phyloP scores from a whole-genome alignment of 1,139 yeast species.

The Candida labiduridarum region DNA sequence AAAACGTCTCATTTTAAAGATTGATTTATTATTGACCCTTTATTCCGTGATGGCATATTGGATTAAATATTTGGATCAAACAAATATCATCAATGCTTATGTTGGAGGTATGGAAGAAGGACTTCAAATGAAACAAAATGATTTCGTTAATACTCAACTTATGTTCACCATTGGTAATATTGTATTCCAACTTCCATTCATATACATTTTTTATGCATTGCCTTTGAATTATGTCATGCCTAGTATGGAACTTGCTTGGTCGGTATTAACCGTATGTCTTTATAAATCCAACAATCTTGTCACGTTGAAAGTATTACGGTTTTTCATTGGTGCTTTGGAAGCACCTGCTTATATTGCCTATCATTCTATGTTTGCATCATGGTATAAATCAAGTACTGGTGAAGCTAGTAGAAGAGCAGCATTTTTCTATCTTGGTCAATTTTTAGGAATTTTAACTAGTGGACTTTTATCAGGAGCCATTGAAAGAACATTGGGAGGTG shows the following conservation, averaged over 20 bases:
- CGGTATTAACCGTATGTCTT: slow-evolving; percentile 60
- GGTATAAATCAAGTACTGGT: slow-evolving; percentile 52
- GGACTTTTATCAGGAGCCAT: slow-evolving; percentile 69
- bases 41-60: too few relatives aligned
- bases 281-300: slow-evolving; percentile 48
- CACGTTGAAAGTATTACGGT: slow-evolving; percentile 58
- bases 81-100: too few relatives aligned
- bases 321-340: slow-evolving; percentile 64
- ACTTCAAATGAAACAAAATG: slow-evolving; percentile 64
- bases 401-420: slow-evolving; percentile 65
- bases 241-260: slow-evolving; percentile 64
- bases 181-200: slow-evolving; percentile 56
- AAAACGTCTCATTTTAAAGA: too few relatives aligned
- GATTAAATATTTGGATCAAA: too few relatives aligned
- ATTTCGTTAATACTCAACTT: slow-evolving; percentile 61
- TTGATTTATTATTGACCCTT: too few relatives aligned
- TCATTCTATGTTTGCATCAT: slow-evolving; percentile 63
- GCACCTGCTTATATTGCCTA: slow-evolving; percentile 61
- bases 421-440: slow-evolving; percentile 61
- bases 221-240: slow-evolving; percentile 63
- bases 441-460: slow-evolving; percentile 61
- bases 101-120: slow-evolving; percentile 59
- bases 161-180: slow-evolving; percentile 61
- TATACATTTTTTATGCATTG: slow-evolving; percentile 43
- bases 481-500: slow-evolving; percentile 47